These are phyloP conservation scores for Ogataea ganodermae DNA, from an alignment of 805 yeast species.

Conservation along the genomic window DNA sequence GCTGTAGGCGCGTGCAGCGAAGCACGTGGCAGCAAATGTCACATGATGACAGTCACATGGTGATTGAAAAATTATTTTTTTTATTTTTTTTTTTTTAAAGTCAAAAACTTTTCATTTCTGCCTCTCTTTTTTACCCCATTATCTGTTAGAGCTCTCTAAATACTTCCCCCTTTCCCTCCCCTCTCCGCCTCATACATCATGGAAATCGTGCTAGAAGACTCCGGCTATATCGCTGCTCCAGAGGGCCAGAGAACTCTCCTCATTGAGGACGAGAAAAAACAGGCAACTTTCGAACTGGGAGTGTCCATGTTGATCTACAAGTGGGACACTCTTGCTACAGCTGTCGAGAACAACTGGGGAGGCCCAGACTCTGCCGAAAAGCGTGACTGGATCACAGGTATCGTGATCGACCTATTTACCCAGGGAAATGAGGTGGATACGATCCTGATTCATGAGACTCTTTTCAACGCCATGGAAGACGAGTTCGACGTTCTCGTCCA, in stretches of 20 bases:
- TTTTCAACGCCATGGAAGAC: constrained; percentile 88
- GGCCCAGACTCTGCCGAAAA: constrained; percentile 89
- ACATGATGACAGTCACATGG: not conserved
- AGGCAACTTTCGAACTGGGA: constrained; percentile 88
- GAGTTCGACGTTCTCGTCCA: constrained; percentile 90
- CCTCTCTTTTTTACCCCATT: no score
- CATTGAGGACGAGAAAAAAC: constrained; percentile 59
- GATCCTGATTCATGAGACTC: constrained; percentile 78
- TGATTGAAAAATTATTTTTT: not conserved
- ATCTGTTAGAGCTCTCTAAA: no score
- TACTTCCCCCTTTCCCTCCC: not conserved
- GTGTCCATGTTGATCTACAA: constrained; percentile 86
- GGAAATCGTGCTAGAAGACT: constrained; percentile 35
- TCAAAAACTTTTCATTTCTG: not conserved
- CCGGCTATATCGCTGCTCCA: constrained; percentile 35
- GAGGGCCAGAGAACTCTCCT: constrained; percentile 25
- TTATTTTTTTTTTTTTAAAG: constrained; percentile 1
- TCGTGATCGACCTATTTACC: constrained; percentile 75
- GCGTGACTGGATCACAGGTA: constrained; percentile 91
- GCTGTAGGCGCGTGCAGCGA: no score
- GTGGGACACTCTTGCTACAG: constrained; percentile 87
- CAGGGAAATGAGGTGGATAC: constrained; percentile 68
- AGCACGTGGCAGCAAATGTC: not conserved
- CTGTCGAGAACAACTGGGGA: constrained; percentile 94
- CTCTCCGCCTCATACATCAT: not conserved